Evolutionary conservation across 352 stramenopile genomes (phyloP).

Genomic region (Globisporangium spiculum): DNA sequence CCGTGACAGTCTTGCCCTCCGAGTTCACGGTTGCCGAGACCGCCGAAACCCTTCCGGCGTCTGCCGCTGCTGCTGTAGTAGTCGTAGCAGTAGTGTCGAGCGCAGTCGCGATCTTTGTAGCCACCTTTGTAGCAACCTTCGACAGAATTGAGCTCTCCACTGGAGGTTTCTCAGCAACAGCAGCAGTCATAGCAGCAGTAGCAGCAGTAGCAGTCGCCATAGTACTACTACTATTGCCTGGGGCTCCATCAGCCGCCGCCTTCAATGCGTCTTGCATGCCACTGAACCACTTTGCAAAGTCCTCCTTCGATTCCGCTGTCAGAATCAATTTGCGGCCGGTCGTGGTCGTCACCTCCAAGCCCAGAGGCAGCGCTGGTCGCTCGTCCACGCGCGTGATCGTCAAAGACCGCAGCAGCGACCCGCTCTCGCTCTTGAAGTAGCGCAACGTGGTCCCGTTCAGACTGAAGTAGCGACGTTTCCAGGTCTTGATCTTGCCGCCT

Average conservation of each 20-base stretch:
- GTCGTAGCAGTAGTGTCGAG: not conserved
- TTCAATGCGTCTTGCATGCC: constrained; percentile 25
- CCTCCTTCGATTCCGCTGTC: constrained; percentile 56
- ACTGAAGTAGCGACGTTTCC: constrained; percentile 76
- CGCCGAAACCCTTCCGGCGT: not conserved
- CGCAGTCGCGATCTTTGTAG: not conserved
- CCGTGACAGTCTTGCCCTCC: constrained; percentile 22
- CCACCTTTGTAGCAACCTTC: not conserved
- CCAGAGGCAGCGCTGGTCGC: constrained; percentile 32
- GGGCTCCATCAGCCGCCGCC: constrained; percentile 24
- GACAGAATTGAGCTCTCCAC: constrained; percentile 1
- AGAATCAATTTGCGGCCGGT: constrained; percentile 52
- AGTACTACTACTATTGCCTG: not conserved
- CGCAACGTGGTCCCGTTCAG: constrained; percentile 65
- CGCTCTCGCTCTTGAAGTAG: constrained; percentile 74
- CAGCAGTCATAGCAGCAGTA: not conserved
- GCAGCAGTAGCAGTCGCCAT: not conserved
- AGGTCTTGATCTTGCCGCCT: constrained; percentile 60
- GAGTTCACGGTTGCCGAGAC: constrained; percentile 17
- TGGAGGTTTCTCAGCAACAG: not conserved
- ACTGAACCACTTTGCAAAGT: constrained; percentile 59
- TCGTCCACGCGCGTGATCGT: constrained; percentile 37
- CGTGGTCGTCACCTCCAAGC: constrained; percentile 42
- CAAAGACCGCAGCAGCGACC: constrained; percentile 46
- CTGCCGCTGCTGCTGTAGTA: not conserved